Evolutionary conservation across 306 rosid genomes (phyloP), one percentile per base, ranked within the genome.

Genomic region (Neltuma alba): DNA sequence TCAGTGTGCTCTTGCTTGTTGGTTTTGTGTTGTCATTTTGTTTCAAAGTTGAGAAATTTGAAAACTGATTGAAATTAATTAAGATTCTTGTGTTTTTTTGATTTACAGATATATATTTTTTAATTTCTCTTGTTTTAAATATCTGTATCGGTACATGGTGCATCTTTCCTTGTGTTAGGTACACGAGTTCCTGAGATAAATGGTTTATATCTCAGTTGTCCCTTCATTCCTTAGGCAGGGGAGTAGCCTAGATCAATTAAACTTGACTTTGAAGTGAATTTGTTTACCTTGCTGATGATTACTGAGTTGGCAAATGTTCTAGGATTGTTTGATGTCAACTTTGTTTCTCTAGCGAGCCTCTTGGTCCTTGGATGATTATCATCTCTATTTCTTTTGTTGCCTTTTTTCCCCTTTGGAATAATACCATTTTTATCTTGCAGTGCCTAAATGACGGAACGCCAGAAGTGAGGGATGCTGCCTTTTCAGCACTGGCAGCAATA

Each of bases 391-490:
- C 14, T 40, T 34, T 66, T 63, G 33, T 1, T 44, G 2, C 25
- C 18, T 58, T 21, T 16, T 75, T 16, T 65, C 21, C 75, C 34
- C 65, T 45, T 78, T 23, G 25, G 65, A 61, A 64, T 61, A 21
- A 67, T 42, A 70, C 40, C 23, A 65, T 80, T 65, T 89, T 84
- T 77, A 67, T 76, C 31, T 79, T 87, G 79, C 82, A 96, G 99
- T 80, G 93, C 77, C 91, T 93, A 70, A 91, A 96, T 74, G 99
- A 96, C 66, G 94, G 97, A 68, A 96, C 98, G 69, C 99, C 98
- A 16, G 99, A 96, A 0, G 99, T 96, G 83, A 91, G 99, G 89
- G 99, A 96, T 84, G 98, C 99, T 30, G 92, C 99, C 67, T 96
- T 96, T 91, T 93, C 94, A 64, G 96, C 88, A 76, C 81, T 96